Conservation (phyloP, 768 basidiomycete species). For the Rubroboletus satanas region DNA sequence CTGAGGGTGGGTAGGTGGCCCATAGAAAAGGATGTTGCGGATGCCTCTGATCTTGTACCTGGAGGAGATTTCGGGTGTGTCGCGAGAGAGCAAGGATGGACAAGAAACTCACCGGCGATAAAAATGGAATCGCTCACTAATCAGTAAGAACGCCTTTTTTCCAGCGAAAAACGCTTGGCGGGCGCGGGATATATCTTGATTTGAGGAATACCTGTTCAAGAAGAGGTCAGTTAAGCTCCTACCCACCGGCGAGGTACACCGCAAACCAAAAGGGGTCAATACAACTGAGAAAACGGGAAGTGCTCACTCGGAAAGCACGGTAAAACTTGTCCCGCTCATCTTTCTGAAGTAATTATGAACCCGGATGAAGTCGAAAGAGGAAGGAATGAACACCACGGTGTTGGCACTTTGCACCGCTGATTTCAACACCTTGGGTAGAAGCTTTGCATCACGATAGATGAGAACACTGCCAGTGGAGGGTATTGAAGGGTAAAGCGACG, state of each 20-base stretch:
- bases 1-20: slow-evolving; percentile 82
- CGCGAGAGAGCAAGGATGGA: not conserved
- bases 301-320: slow-evolving; percentile 85
- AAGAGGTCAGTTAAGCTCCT: not conserved
- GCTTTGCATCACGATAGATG: slow-evolving; percentile 36
- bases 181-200: slow-evolving; percentile 91
- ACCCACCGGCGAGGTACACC: not conserved
- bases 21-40: slow-evolving; percentile 91
- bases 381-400: slow-evolving; percentile 86
- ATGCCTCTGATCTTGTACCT: slow-evolving; percentile 94
- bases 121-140: slow-evolving; percentile 99
- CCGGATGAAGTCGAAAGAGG: slow-evolving; percentile 94
- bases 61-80: not conserved
- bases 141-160: slow-evolving; percentile 78
- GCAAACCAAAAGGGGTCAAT: not conserved
- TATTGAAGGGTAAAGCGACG: not conserved
- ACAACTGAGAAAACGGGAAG: not conserved
- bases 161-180: slow-evolving; percentile 90
- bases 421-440: slow-evolving; percentile 78
- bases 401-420: slow-evolving; percentile 92
- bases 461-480: not conserved
- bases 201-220: slow-evolving; percentile 74
- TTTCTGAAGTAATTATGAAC: slow-evolving; percentile 85
- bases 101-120: slow-evolving; percentile 63
- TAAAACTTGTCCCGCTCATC: slow-evolving; percentile 61